Conservation (phyloP, 306 rosid species). For the Styphnolobium japonicum region DNA sequence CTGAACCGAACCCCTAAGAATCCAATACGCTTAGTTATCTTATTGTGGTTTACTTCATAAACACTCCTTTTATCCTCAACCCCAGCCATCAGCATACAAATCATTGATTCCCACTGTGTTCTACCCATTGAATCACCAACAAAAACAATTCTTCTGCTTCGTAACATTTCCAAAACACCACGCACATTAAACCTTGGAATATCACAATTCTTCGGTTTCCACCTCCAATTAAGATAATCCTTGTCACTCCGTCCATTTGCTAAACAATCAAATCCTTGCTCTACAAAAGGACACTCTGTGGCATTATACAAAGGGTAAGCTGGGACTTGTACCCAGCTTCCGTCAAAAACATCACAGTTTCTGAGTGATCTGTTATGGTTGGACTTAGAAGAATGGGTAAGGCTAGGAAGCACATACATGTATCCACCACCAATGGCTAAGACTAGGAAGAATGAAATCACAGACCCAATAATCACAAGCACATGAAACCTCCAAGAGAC, state of each 20-base stretch:
- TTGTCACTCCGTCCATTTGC: slow-evolving; percentile 66
- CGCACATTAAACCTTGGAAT: slow-evolving; percentile 52
- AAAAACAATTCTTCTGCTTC: slow-evolving; percentile 73
- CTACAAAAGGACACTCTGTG: slow-evolving; percentile 76
- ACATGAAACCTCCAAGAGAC: slow-evolving; percentile 49
- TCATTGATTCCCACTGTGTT: slow-evolving; percentile 86
- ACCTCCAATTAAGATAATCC: slow-evolving; percentile 72
- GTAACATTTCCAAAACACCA: slow-evolving; percentile 48
- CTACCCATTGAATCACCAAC: slow-evolving; percentile 95
- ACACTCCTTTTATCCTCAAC: slow-evolving; percentile 70
- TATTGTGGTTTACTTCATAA: slow-evolving; percentile 72
- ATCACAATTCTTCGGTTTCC: slow-evolving; percentile 68
- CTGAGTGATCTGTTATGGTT: slow-evolving; percentile 27
- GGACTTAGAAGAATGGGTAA: slow-evolving; percentile 40
- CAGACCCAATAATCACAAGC: slow-evolving; percentile 48
- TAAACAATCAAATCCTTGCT: slow-evolving; percentile 74
- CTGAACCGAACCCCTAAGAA: slow-evolving; percentile 74
- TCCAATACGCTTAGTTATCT: slow-evolving; percentile 60
- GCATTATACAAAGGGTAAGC: slow-evolving; percentile 69
- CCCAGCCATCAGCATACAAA: slow-evolving; percentile 85
- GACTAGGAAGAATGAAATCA: slow-evolving; percentile 60
- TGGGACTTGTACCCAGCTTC: slow-evolving; percentile 61
- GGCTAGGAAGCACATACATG: slow-evolving; percentile 58
- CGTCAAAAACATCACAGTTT: slow-evolving; percentile 60
- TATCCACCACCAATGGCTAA: slow-evolving; percentile 62